Evolutionary conservation across 495 filamentous ascomycete species (phyloP).

Genomic region (Daldinia loculata): DNA sequence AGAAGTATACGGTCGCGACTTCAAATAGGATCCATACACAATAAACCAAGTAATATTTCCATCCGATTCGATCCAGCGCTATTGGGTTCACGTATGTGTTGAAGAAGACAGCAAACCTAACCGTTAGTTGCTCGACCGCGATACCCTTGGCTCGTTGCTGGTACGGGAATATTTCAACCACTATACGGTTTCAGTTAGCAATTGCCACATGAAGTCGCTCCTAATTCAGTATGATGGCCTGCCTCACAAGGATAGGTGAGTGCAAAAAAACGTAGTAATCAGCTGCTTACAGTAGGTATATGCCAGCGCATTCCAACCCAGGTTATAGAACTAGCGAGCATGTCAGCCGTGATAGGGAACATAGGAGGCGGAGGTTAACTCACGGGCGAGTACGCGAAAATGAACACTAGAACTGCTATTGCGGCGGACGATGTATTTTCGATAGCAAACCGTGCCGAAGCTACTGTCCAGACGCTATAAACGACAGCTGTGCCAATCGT

Average conservation of each 20-base stretch:
- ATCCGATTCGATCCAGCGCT: slow-evolving; percentile 54
- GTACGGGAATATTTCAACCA: slow-evolving; percentile 70
- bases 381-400: slow-evolving; percentile 65
- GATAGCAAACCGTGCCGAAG: slow-evolving; percentile 58
- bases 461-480: slow-evolving; percentile 66
- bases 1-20: slow-evolving; percentile 62
- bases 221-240: neutral
- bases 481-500: slow-evolving; percentile 58
- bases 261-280: neutral
- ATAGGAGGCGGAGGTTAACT: neutral
- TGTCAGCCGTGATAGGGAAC: neutral
- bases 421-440: slow-evolving; percentile 55
- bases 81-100: slow-evolving; percentile 67
- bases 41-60: slow-evolving; percentile 66
- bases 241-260: neutral
- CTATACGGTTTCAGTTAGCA: slow-evolving; percentile 41
- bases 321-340: slow-evolving; percentile 60
- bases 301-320: slow-evolving; percentile 68
- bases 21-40: slow-evolving; percentile 66
- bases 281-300: slow-evolving; percentile 57
- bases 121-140: slow-evolving; percentile 65
- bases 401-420: slow-evolving; percentile 66
- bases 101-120: slow-evolving; percentile 59
- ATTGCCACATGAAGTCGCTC: neutral
- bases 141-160: slow-evolving; percentile 65